Conservation (phyloP, 2,329 filamentous ascomycete genomes). For the Trichoderma sp. region DNA sequence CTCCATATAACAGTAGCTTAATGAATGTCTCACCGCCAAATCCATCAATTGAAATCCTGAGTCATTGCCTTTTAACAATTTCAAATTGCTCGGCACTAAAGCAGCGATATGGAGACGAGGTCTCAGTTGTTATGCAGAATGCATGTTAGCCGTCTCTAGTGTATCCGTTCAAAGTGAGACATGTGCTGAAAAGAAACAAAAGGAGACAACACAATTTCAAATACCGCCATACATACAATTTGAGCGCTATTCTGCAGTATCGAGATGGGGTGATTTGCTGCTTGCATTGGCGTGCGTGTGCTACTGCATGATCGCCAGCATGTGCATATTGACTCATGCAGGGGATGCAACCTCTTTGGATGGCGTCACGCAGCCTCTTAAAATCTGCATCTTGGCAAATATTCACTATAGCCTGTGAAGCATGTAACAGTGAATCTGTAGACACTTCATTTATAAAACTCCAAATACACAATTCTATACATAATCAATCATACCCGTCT, state of each 20-base stretch:
- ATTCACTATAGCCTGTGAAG: background rate
- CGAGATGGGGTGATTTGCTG: background rate
- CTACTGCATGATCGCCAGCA: background rate
- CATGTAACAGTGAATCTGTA: background rate
- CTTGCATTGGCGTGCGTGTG: background rate
- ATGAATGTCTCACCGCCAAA: background rate
- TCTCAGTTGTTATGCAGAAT: conserved; percentile 8
- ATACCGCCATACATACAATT: background rate
- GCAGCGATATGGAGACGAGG: background rate
- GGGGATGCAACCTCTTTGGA: background rate
- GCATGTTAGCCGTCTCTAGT: background rate
- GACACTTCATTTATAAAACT: background rate
- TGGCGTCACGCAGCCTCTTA: background rate
- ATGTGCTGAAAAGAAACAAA: conserved; percentile 1
- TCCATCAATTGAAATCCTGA: background rate
- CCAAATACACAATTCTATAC: background rate
- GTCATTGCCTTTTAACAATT: background rate
- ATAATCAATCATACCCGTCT: background rate
- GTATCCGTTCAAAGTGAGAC: background rate
- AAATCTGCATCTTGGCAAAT: background rate
- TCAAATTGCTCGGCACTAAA: background rate
- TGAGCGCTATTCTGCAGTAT: background rate
- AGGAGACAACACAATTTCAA: conserved; percentile 6
- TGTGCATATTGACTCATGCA: background rate
- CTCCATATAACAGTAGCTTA: background rate